Conservation (phyloP, 345 rosid species). For the Populus tremula region DNA sequence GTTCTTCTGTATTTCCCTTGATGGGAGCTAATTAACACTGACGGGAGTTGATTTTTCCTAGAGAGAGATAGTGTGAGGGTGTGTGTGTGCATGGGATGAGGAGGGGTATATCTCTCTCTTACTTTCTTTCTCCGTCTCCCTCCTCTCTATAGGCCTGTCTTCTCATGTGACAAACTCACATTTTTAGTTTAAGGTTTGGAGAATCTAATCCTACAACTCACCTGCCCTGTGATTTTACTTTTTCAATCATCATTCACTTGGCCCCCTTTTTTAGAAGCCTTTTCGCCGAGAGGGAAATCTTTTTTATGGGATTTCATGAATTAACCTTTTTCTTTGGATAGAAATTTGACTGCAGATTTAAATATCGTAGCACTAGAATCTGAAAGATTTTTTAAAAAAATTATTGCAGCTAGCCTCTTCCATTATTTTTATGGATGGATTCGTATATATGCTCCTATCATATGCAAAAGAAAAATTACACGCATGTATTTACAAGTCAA, state of each 20-base stretch:
- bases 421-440: no score
- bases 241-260: no score
- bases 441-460: no score
- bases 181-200: neutral
- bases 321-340: no score
- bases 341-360: neutral
- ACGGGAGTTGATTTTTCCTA: neutral
- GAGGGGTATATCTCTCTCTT: neutral
- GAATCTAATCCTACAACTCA: neutral
- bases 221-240: neutral
- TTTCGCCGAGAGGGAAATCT: no score
- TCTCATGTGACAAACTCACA: constrained; percentile 29
- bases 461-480: no score
- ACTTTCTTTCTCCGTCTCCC: constrained; percentile 1
- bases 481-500: no score
- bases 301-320: no score
- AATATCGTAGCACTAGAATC: neutral
- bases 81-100: constrained; percentile 14
- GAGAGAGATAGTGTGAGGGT: constrained; percentile 4
- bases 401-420: no score
- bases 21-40: neutral
- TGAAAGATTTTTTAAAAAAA: no score
- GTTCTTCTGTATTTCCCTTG: neutral
- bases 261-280: no score
- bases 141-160: neutral